Percentiles rank a stretch among this genome's conserved stretches.
Evolutionary conservation across 1,284 basidiomycete species (phyloP).

Genomic region (Pseudozyma thailandica): DNA sequence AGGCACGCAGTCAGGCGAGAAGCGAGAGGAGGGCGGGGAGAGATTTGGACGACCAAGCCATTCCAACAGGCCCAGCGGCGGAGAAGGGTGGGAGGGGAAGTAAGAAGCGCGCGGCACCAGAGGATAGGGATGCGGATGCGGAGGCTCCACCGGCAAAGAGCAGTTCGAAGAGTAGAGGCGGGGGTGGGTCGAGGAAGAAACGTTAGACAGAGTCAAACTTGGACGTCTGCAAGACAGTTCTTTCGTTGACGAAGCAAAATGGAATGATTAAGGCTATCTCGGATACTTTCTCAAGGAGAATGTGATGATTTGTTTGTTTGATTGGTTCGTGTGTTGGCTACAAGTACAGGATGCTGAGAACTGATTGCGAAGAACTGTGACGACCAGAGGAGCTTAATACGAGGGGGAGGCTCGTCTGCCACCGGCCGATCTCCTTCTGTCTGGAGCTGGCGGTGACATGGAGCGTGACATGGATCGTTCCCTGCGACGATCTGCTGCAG

Average conservation of each 20-base stretch:
- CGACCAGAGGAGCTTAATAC: slow-evolving; percentile 17
- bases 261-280: too few relatives aligned
- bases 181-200: slow-evolving; percentile 22
- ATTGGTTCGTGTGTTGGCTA: not conserved
- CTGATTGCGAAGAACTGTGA: too few relatives aligned
- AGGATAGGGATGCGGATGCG: slow-evolving; percentile 32
- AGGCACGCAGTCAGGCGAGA: slow-evolving; percentile 36
- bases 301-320: not conserved
- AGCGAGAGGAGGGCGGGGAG: slow-evolving; percentile 37
- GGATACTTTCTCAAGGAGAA: not conserved
- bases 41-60: slow-evolving; percentile 27
- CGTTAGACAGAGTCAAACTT: slow-evolving; percentile 1
- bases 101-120: slow-evolving; percentile 36
- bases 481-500: not conserved
- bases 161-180: slow-evolving; percentile 6
- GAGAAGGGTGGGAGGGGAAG: slow-evolving; percentile 11
- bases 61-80: slow-evolving; percentile 17
- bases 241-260: too few relatives aligned
- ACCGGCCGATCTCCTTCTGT: slow-evolving; percentile 10
- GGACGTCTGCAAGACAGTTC: not conserved
- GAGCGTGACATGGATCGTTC: slow-evolving; percentile 15
- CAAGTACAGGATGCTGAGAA: not conserved
- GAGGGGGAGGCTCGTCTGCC: slow-evolving; percentile 20
- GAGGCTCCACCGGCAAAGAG: not conserved
- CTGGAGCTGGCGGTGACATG: slow-evolving; percentile 3